Conservation (phyloP, 1,139 yeast species). For the Blastobotrys persicus region DNA sequence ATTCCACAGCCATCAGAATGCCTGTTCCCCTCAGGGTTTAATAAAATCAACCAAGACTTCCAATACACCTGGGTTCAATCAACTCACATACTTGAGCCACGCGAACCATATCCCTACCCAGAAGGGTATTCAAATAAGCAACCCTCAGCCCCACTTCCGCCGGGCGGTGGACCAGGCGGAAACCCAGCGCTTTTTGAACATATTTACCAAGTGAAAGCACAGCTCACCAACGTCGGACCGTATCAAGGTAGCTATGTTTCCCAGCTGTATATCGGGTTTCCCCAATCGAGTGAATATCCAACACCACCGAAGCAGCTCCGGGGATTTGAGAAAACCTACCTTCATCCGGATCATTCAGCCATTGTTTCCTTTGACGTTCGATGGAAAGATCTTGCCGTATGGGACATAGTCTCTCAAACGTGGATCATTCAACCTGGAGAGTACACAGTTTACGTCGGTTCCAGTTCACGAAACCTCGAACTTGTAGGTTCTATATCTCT, state of each 20-base stretch:
- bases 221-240: conserved; percentile 51
- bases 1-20: background rate
- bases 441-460: conserved; percentile 52
- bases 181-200: conserved; percentile 46
- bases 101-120: conserved; percentile 47
- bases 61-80: background rate
- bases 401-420: conserved; percentile 58
- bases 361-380: conserved; percentile 47
- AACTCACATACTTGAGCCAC: background rate
- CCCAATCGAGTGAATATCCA: conserved; percentile 40
- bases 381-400: conserved; percentile 56
- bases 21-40: background rate
- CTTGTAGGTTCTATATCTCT: conserved; percentile 39
- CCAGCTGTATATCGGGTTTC: conserved; percentile 59
- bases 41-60: background rate
- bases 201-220: conserved; percentile 50
- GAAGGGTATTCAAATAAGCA: conserved; percentile 47
- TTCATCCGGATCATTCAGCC: conserved; percentile 46
- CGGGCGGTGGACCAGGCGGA: conserved; percentile 62
- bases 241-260: conserved; percentile 52
- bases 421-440: conserved; percentile 62
- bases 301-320: conserved; percentile 54
- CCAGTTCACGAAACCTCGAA: conserved; percentile 53
- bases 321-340: conserved; percentile 57
- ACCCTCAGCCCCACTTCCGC: conserved; percentile 41